These are phyloP conservation scores for Davidsoniella eucalypti DNA, from an alignment of 2,329 filamentous ascomycete genomes.

Conservation along the genomic window DNA sequence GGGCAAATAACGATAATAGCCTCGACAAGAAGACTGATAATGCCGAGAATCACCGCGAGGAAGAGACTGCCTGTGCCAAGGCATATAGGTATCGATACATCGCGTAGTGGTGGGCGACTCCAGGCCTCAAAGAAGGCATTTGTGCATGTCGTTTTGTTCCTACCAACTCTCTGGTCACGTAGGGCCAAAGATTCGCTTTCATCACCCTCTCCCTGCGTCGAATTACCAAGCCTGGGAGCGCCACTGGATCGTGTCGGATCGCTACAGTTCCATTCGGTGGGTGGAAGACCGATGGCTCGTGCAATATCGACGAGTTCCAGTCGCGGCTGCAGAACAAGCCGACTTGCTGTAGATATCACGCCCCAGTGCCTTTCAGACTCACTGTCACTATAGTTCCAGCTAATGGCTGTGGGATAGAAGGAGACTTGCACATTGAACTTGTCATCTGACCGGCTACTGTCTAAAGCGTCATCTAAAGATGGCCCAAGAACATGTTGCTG, in stretches of 20 bases:
- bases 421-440: no score
- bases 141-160: neutral
- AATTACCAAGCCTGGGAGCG: no score
- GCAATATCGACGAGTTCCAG: conserved; percentile 1
- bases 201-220: neutral
- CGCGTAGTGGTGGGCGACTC: neutral
- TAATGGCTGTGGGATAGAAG: no score
- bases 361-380: no score
- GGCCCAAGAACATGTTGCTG: no score
- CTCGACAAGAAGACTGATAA: neutral
- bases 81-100: neutral
- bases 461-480: no score
- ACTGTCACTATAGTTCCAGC: no score
- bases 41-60: neutral
- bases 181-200: no score
- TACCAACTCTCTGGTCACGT: neutral
- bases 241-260: neutral
- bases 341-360: neutral
- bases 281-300: neutral
- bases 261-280: neutral
- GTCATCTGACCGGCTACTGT: no score
- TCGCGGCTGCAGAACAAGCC: neutral
- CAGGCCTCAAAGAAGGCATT: conserved; percentile 6
- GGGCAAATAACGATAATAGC: neutral
- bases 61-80: neutral